Conservation (phyloP, 305 asterid species). For the Fraxinus dipetala region DNA sequence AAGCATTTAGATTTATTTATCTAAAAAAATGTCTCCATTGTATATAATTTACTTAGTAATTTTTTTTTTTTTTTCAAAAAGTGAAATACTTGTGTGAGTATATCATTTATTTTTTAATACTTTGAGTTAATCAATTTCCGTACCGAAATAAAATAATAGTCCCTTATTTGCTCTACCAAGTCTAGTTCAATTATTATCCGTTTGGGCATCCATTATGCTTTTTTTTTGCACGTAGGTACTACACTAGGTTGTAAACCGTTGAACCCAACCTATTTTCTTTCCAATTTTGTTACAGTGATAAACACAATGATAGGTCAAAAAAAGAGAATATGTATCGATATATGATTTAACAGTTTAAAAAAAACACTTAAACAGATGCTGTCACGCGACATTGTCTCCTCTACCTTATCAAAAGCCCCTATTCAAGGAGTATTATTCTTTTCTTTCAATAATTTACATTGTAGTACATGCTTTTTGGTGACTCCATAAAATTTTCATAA, state of each 20-base stretch:
- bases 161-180: constrained; percentile 12
- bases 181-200: constrained; percentile 12
- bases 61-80: too few species aligned
- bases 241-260: constrained; percentile 13
- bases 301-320: too few species aligned
- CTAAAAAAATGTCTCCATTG: not conserved
- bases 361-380: too few species aligned
- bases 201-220: constrained; percentile 34
- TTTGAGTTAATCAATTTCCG: not conserved
- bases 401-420: too few species aligned
- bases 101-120: not conserved
- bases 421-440: not conserved
- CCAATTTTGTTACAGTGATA: too few species aligned
- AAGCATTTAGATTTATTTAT: too few species aligned
- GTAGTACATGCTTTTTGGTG: not conserved
- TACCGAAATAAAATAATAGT: not conserved
- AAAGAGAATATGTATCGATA: too few species aligned
- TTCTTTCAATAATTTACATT: constrained; percentile 8
- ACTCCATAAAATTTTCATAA: not conserved
- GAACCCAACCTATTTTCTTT: not conserved
- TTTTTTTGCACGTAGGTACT: constrained; percentile 2
- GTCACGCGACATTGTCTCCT: too few species aligned
- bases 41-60: too few species aligned
- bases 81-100: not conserved
- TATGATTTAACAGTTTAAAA: too few species aligned